Percentiles rank a stretch among this genome's conserved stretches.
Evolutionary conservation across 352 stramenopile species (phyloP).

Genomic region (Phytophthora tentaculata): DNA sequence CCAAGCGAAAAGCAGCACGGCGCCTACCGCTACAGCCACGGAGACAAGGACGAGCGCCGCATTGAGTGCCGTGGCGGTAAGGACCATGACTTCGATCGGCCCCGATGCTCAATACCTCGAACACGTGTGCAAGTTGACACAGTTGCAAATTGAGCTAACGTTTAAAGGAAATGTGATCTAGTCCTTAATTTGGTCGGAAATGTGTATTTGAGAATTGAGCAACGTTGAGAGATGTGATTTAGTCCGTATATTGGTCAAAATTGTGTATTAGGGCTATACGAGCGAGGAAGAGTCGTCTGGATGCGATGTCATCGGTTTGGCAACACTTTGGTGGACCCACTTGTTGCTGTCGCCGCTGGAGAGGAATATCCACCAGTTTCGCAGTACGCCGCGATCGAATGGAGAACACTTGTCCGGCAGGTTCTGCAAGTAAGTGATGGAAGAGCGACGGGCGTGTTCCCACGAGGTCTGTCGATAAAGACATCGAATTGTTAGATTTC

Average conservation of each 20-base stretch:
- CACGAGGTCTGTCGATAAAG: conserved; percentile 62
- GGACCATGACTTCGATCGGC: conserved; percentile 10
- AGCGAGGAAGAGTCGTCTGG: conserved; percentile 25
- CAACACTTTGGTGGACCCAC: conserved; percentile 59
- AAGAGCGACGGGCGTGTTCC: conserved; percentile 68
- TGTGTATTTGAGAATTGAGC: too few relatives aligned
- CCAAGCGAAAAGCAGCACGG: conserved; percentile 56
- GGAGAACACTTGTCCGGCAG: conserved; percentile 64
- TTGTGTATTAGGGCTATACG: conserved; percentile 21
- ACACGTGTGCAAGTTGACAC: conserved; percentile 28
- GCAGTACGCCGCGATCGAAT: conserved; percentile 62
- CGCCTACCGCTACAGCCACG: conserved; percentile 33
- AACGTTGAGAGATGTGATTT: conserved; percentile 28
- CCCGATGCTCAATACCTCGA: not conserved
- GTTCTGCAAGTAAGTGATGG: conserved; percentile 79
- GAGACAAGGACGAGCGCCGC: conserved; percentile 26
- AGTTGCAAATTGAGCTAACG: not conserved
- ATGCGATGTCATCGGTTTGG: conserved; percentile 35
- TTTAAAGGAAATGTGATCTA: conserved; percentile 30
- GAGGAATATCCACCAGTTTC: conserved; percentile 75
- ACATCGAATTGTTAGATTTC: not conserved
- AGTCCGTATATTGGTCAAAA: conserved; percentile 10
- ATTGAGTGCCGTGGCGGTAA: conserved; percentile 23
- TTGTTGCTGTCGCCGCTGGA: conserved; percentile 53
- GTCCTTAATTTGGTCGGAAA: conserved; percentile 13